phyloP scores from a whole-genome alignment of 164 flowering plant genomes.

The Tetracentron sinense region DNA sequence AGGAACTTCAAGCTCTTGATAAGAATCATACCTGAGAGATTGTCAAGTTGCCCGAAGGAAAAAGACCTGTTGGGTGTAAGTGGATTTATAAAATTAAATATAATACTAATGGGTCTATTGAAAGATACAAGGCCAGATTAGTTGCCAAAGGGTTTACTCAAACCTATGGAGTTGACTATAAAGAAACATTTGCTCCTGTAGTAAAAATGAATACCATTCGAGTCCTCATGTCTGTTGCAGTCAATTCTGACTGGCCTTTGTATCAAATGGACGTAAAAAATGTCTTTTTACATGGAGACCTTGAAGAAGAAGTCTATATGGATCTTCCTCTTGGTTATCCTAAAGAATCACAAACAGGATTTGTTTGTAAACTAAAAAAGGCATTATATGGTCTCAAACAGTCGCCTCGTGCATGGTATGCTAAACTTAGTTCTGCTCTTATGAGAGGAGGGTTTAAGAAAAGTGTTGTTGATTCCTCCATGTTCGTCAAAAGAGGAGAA shows the following conservation, averaged over 20 bases:
- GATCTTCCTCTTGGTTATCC: neutral
- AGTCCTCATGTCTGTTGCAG: neutral
- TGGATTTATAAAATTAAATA: too few relatives aligned
- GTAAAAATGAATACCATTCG: constrained; percentile 1
- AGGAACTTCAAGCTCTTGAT: too few relatives aligned
- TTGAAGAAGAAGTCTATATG: constrained; percentile 5
- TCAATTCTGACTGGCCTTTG: neutral
- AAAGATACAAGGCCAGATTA: constrained; percentile 2
- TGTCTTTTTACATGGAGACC: constrained; percentile 4
- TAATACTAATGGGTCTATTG: too few relatives aligned
- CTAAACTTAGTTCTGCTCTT: neutral
- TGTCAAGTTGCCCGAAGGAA: neutral
- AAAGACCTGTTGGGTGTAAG: too few relatives aligned
- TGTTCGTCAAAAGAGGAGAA: neutral
- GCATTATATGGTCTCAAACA: too few relatives aligned
- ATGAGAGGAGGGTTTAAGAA: neutral
- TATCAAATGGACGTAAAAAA: constrained; percentile 10
- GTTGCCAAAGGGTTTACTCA: neutral
- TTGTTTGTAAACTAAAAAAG: neutral
- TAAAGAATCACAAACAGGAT: neutral
- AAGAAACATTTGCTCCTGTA: constrained; percentile 2
- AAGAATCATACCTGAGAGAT: too few relatives aligned
- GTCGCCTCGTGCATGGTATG: neutral
- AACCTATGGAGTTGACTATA: too few relatives aligned
- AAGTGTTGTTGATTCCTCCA: neutral